phyloP scores from a whole-genome alignment of 2,329 filamentous ascomycete species.

The Clonostachys chloroleuca region DNA sequence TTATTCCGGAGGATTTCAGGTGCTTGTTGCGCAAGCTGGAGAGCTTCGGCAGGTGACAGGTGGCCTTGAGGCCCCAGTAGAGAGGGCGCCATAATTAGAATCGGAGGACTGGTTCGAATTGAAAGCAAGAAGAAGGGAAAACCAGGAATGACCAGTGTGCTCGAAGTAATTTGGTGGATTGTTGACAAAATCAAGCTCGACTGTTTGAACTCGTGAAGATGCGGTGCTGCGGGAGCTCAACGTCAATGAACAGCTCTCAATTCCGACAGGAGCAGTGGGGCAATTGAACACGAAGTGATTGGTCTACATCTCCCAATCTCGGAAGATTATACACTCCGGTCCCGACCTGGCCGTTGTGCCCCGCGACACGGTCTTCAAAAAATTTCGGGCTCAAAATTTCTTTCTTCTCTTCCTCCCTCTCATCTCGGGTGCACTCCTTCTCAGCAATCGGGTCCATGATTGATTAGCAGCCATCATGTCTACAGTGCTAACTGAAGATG shows the following conservation, averaged over 20 bases:
- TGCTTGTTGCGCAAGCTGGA: constrained; percentile 57
- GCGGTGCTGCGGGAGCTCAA: no score
- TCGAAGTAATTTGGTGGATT: no score
- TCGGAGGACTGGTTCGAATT: background rate
- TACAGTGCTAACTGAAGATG: no score
- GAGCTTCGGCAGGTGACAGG: constrained; percentile 49
- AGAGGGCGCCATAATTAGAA: constrained; percentile 39
- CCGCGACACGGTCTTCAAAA: no score
- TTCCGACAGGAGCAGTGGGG: no score
- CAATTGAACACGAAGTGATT: no score
- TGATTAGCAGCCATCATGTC: no score
- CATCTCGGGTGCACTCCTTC: constrained; percentile 1
- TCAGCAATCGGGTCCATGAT: no score
- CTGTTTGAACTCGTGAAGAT: no score
- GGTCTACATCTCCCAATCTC: background rate
- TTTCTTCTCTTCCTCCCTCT: constrained; percentile 4
- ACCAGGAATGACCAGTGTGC: background rate
- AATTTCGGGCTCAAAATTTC: constrained; percentile 1
- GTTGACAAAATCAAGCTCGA: no score
- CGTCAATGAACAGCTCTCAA: no score
- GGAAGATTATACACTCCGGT: background rate
- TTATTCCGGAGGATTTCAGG: constrained; percentile 50
- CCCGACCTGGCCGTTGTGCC: background rate
- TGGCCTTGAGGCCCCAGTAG: constrained; percentile 53
- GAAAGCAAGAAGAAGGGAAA: background rate